These are phyloP conservation scores for Aquilaria sinensis DNA, from an alignment of 345 rosid species.

Conservation along the genomic window DNA sequence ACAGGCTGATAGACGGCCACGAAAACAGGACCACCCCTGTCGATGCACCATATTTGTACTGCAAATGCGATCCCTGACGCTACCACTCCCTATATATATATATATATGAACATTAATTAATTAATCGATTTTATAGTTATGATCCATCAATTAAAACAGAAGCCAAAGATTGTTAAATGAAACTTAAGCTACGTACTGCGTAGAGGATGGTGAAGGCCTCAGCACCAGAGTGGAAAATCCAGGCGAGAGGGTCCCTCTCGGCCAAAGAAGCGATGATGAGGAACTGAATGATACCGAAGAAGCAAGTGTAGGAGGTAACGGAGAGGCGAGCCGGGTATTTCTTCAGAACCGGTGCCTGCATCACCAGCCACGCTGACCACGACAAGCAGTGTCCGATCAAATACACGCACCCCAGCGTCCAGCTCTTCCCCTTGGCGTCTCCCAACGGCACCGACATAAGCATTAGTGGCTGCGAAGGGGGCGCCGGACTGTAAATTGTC, in stretches of 20 bases:
- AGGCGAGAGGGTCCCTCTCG: slow-evolving; percentile 65
- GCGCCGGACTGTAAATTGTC: slow-evolving; percentile 34
- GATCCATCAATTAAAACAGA: background rate
- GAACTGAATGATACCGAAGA: slow-evolving; percentile 62
- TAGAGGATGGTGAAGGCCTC: slow-evolving; percentile 64
- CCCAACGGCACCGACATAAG: slow-evolving; percentile 26
- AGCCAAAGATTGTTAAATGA: background rate
- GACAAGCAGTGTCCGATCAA: slow-evolving; percentile 69
- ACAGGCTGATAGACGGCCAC: slow-evolving; percentile 76
- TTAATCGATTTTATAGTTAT: too few relatives aligned
- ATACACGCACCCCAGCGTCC: slow-evolving; percentile 70
- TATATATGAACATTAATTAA: too few relatives aligned
- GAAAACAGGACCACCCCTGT: slow-evolving; percentile 75
- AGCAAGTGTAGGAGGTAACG: slow-evolving; percentile 57
- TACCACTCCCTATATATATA: slow-evolving; percentile 45
- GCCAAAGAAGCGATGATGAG: slow-evolving; percentile 40
- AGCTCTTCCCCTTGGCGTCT: slow-evolving; percentile 41
- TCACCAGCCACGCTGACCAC: slow-evolving; percentile 63
- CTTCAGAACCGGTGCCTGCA: slow-evolving; percentile 59
- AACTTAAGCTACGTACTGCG: slow-evolving; percentile 32
- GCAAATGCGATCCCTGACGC: slow-evolving; percentile 70
- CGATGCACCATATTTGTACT: slow-evolving; percentile 77
- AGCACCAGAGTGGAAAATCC: slow-evolving; percentile 77
- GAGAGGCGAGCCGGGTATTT: slow-evolving; percentile 64
- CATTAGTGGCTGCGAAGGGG: slow-evolving; percentile 21